Evolutionary conservation across 139 green algal genomes (phyloP).

Genomic region (Chlamydomonas sp.): DNA sequence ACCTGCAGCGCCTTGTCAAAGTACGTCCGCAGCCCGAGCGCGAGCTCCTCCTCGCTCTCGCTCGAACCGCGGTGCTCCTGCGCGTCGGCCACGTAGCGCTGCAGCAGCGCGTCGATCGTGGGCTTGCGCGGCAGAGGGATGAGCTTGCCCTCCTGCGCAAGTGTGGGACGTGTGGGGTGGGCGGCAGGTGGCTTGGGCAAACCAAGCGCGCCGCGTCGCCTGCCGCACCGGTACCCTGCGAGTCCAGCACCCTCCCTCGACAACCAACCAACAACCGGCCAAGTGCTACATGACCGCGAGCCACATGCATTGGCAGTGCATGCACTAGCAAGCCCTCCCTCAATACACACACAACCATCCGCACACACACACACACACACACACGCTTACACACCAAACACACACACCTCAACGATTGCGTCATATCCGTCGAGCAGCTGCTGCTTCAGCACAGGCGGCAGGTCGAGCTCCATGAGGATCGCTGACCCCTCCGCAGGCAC

Average conservation of each 20-base stretch:
- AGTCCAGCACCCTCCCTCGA: no score
- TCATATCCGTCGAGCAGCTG: constrained; percentile 71
- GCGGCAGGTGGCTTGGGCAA: no score
- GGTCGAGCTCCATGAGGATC: constrained; percentile 5
- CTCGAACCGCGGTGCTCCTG: not conserved
- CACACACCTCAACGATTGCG: constrained; percentile 42
- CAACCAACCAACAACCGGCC: no score
- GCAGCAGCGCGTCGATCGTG: constrained; percentile 46
- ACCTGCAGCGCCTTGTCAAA: constrained; percentile 79
- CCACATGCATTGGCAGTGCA: no score
- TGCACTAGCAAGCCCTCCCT: no score
- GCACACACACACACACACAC: no score
- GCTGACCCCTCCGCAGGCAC: not conserved
- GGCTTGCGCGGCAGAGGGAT: constrained; percentile 61
- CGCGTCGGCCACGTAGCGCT: constrained; percentile 31
- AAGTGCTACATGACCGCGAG: no score
- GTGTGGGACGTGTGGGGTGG: no score
- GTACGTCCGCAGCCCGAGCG: constrained; percentile 59
- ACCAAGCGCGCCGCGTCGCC: no score
- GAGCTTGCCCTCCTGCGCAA: constrained; percentile 40
- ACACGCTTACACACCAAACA: no score
- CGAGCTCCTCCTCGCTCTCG: constrained; percentile 37
- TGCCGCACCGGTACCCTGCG: no score
- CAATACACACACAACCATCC: no score
- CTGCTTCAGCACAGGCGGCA: constrained; percentile 25